Evolutionary conservation across 306 rosid species (phyloP).

Genomic region (Vigna trinervia): DNA sequence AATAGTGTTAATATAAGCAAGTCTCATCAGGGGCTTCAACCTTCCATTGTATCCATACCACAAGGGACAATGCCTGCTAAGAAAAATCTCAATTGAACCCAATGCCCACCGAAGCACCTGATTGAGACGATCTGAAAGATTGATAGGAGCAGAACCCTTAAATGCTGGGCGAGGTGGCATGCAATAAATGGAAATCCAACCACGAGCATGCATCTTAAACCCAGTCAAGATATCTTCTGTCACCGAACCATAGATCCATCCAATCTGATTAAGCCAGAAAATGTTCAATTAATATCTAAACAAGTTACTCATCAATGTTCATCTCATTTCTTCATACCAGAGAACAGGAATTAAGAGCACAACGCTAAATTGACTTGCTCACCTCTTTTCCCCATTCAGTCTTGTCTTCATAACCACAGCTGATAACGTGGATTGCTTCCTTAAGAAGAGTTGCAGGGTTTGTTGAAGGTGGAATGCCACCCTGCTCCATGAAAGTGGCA

Average conservation of each 20-base stretch:
- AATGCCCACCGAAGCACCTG: slow-evolving; percentile 99
- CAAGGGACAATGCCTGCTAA: slow-evolving; percentile 98
- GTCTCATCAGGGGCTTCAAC: slow-evolving; percentile 75
- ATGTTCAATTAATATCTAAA: slow-evolving; percentile 29
- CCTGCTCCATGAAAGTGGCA: slow-evolving; percentile 97
- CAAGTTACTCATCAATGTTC: slow-evolving; percentile 24
- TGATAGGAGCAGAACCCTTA: slow-evolving; percentile 99
- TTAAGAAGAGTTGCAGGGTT: slow-evolving; percentile 96
- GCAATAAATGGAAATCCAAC: slow-evolving; percentile 98
- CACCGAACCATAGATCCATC: slow-evolving; percentile 99
- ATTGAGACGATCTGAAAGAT: slow-evolving; percentile 98
- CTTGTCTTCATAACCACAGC: slow-evolving; percentile 99
- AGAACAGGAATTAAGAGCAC: slow-evolving; percentile 27
- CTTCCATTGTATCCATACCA: slow-evolving; percentile 98
- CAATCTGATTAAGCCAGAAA: slow-evolving; percentile 69
- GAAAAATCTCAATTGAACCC: slow-evolving; percentile 97
- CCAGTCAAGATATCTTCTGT: slow-evolving; percentile 99
- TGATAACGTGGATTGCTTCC: slow-evolving; percentile 99
- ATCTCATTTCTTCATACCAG: slow-evolving; percentile 10
- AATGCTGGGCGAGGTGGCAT: slow-evolving; percentile 99
- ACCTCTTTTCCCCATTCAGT: slow-evolving; percentile 99
- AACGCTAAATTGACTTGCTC: slow-evolving; percentile 29
- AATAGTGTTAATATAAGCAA: slow-evolving; percentile 95
- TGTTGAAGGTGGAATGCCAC: slow-evolving; percentile 97
- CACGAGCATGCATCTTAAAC: slow-evolving; percentile 99